These are phyloP conservation scores for Hirschioporus abietinus DNA, from an alignment of 768 basidiomycete genomes.

Conservation along the genomic window DNA sequence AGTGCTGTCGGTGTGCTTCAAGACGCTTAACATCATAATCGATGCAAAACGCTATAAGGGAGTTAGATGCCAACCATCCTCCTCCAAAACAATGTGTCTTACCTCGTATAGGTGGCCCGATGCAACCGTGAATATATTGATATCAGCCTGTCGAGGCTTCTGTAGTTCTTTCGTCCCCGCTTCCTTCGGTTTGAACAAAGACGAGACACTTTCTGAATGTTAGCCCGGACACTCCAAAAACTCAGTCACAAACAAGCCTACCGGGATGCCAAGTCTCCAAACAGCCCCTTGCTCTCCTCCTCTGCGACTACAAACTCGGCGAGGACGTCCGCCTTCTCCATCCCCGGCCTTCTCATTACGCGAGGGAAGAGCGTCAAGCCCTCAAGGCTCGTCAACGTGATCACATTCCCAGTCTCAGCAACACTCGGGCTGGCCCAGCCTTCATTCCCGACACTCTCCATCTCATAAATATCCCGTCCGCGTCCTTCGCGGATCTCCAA, in stretches of 20 bases:
- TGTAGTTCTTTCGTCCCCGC: conserved; percentile 20
- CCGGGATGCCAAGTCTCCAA: conserved; percentile 50
- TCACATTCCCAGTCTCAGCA: conserved; percentile 60
- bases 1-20: conserved; percentile 87
- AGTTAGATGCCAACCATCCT: conserved; percentile 8
- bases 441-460: conserved; percentile 84
- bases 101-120: conserved; percentile 97
- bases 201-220: conserved; percentile 36
- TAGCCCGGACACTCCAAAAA: conserved; percentile 16
- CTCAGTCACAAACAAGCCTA: conserved; percentile 25
- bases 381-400: conserved; percentile 86
- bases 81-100: conserved; percentile 12
- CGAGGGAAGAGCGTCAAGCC: conserved; percentile 87
- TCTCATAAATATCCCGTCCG: conserved; percentile 70
- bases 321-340: conserved; percentile 80
- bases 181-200: conserved; percentile 33
- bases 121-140: conserved; percentile 99
- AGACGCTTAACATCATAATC: conserved; percentile 96
- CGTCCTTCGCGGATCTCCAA: conserved; percentile 80
- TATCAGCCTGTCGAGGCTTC: conserved; percentile 64
- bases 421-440: conserved; percentile 82
- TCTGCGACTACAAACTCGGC: conserved; percentile 33
- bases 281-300: conserved; percentile 30
- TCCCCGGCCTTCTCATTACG: conserved; percentile 61
- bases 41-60: conserved; percentile 79